phyloP scores from a whole-genome alignment of 2,329 filamentous ascomycete species.

The Colletotrichum kahawae region DNA sequence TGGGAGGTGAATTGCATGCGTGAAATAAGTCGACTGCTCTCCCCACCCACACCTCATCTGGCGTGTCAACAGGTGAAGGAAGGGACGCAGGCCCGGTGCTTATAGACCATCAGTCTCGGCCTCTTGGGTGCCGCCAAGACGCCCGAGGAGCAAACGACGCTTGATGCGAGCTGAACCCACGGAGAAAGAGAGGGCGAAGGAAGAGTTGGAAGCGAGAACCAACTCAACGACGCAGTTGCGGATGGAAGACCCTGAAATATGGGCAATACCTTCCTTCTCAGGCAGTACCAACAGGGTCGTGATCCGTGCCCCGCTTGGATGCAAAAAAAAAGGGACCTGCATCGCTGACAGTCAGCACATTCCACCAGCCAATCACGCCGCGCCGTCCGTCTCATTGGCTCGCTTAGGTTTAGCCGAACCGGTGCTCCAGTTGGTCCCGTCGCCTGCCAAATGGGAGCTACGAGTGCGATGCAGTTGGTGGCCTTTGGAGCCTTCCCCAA shows the following conservation, averaged over 20 bases:
- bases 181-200: background rate
- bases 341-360: background rate
- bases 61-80: background rate
- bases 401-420: background rate
- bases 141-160: background rate
- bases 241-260: background rate
- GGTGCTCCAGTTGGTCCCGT: background rate
- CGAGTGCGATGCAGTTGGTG: background rate
- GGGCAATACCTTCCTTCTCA: background rate
- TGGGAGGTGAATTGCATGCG: background rate
- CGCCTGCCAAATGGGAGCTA: background rate
- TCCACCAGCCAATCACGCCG: background rate
- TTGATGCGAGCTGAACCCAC: background rate
- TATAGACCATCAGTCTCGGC: background rate
- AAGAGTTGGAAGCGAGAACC: background rate
- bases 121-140: background rate
- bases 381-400: background rate
- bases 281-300: background rate
- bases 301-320: background rate
- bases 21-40: background rate
- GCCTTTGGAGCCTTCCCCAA: background rate
- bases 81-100: background rate
- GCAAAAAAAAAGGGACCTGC: background rate
- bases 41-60: slow-evolving; percentile 15
- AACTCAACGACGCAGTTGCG: background rate